Conservation (phyloP, 2,329 filamentous ascomycete species). For the Periconia sp. region DNA sequence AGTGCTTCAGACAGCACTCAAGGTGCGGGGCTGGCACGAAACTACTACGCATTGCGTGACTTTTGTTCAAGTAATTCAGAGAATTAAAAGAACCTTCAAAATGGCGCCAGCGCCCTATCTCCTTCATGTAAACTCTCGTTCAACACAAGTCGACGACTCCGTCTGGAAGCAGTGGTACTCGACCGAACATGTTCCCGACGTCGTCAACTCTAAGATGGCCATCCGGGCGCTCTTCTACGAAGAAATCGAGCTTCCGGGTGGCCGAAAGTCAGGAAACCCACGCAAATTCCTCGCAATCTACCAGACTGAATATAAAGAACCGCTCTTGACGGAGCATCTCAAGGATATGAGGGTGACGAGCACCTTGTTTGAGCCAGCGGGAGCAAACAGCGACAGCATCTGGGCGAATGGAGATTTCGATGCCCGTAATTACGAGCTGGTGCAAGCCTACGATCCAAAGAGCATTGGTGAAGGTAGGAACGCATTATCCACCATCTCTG, state of each 20-base stretch:
- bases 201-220: background rate
- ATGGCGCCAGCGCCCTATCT: conserved; percentile 1
- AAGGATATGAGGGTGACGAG: background rate
- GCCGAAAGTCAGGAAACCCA: background rate
- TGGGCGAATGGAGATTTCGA: conserved; percentile 1
- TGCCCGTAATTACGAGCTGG: background rate
- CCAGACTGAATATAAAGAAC: background rate
- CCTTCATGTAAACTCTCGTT: conserved; percentile 1
- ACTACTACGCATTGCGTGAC: background rate
- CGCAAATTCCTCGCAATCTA: background rate
- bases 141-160: background rate
- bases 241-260: conserved; percentile 1
- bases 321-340: background rate
- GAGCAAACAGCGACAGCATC: background rate
- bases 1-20: background rate
- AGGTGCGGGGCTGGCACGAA: background rate
- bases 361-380: background rate
- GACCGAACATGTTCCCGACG: background rate
- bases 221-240: background rate
- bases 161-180: conserved; percentile 1
- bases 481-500: background rate
- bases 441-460: background rate
- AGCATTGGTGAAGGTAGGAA: background rate
- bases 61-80: too few relatives aligned
- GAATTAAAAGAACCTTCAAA: background rate